These are phyloP conservation scores for Candolleomyces efflorescens DNA, from an alignment of 768 basidiomycete genomes.

Conservation along the genomic window DNA sequence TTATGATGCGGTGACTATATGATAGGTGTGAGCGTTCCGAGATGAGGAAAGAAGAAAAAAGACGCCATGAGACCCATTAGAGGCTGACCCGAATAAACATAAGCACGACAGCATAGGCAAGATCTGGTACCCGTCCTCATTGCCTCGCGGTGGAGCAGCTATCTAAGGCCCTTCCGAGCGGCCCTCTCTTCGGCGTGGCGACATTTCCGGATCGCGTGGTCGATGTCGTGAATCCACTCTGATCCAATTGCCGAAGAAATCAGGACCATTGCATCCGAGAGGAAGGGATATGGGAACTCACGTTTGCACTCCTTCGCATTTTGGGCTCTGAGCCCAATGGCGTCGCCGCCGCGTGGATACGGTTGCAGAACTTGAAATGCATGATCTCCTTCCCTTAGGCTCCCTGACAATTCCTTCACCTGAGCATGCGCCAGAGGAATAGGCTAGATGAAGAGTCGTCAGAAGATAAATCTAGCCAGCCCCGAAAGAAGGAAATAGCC, in stretches of 20 bases:
- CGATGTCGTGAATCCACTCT: slow-evolving; percentile 36
- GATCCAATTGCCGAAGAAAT: not conserved
- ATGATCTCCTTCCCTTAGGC: slow-evolving; percentile 61
- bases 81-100: not conserved
- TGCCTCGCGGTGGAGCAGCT: not conserved
- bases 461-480: not conserved
- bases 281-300: slow-evolving; percentile 13
- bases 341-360: slow-evolving; percentile 73
- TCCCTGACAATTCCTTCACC: slow-evolving; percentile 47
- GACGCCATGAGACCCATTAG: no score
- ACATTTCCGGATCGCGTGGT: slow-evolving; percentile 37
- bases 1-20: no score
- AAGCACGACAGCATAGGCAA: not conserved
- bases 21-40: no score
- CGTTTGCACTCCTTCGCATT: slow-evolving; percentile 57
- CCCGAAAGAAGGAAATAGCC: slow-evolving; percentile 18
- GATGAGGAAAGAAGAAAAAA: no score
- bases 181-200: slow-evolving; percentile 43
- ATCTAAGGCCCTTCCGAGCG: slow-evolving; percentile 13
- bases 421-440: slow-evolving; percentile 66
- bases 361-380: slow-evolving; percentile 61
- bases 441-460: slow-evolving; percentile 40
- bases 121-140: no score
- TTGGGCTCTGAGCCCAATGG: slow-evolving; percentile 53
- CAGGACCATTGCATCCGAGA: not conserved